Conservation (phyloP, 2,329 filamentous ascomycete species). For the Bipolaris gigantea region DNA sequence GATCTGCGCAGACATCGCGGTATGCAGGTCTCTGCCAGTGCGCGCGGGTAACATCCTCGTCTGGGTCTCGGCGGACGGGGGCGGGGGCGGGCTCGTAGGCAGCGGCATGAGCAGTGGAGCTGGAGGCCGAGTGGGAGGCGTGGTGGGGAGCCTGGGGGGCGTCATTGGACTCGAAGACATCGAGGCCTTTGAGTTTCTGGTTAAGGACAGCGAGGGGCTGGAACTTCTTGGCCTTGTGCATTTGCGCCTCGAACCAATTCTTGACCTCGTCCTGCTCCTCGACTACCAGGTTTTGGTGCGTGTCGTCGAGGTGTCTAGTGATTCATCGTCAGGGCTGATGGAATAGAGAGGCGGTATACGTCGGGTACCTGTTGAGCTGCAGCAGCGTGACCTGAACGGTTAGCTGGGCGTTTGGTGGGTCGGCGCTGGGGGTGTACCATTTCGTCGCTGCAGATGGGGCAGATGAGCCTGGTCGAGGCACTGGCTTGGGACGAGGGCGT, state of each 20-base stretch:
- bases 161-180: conserved; percentile 93
- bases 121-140: conserved; percentile 36
- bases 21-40: conserved; percentile 84
- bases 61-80: conserved; percentile 65
- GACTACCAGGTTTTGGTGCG: conserved; percentile 84
- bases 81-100: conserved; percentile 35
- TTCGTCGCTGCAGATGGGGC: conserved; percentile 97
- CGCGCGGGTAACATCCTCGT: conserved; percentile 81
- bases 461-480: conserved; percentile 71
- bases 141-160: conserved; percentile 51
- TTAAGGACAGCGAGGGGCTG: conserved; percentile 89
- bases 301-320: conserved; percentile 77
- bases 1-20: conserved; percentile 83
- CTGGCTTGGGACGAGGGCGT: conserved; percentile 57
- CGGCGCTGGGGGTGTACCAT: conserved; percentile 66
- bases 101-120: conserved; percentile 35
- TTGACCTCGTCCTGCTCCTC: conserved; percentile 92
- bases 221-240: conserved; percentile 89
- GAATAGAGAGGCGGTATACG: conserved; percentile 5
- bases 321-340: conserved; percentile 15
- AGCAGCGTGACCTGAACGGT: conserved; percentile 75
- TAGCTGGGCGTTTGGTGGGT: conserved; percentile 20
- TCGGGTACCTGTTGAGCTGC: conserved; percentile 69
- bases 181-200: conserved; percentile 88
- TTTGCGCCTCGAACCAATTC: conserved; percentile 95